Evolutionary conservation across 345 rosid genomes (phyloP).

Genomic region (Ceriops zippeliana): DNA sequence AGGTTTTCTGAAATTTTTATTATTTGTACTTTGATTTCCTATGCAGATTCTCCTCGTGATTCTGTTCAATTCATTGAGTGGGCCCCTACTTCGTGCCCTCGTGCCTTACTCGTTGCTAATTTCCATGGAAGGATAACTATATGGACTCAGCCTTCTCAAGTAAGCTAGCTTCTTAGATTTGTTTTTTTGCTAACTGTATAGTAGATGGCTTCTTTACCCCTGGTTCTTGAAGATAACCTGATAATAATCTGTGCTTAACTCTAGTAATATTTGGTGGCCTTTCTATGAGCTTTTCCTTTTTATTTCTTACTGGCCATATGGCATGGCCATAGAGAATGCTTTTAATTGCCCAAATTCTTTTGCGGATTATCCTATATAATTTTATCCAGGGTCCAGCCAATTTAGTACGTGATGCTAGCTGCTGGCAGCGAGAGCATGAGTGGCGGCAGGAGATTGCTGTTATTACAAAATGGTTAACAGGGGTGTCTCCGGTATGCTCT

Average conservation of each 20-base stretch:
- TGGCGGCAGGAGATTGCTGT: constrained; percentile 99
- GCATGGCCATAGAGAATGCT: no score
- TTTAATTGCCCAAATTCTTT: constrained; percentile 6
- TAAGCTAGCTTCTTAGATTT: constrained; percentile 23
- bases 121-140: constrained; percentile 94
- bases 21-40: no score
- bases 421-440: constrained; percentile 97
- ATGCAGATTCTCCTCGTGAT: constrained; percentile 95
- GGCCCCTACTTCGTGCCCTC: constrained; percentile 95
- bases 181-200: neutral
- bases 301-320: neutral
- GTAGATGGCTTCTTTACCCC: constrained; percentile 8
- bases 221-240: constrained; percentile 5
- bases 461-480: constrained; percentile 91
- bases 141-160: constrained; percentile 96
- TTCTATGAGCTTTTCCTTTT: neutral
- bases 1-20: no score
- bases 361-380: constrained; percentile 11
- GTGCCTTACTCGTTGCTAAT: constrained; percentile 88
- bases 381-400: constrained; percentile 75
- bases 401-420: constrained; percentile 79
- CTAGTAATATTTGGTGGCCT: neutral
- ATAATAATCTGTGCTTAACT: neutral
- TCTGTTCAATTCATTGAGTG: constrained; percentile 98
- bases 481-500: constrained; percentile 82